Percentiles rank a stretch among this genome's conserved stretches.
phyloP scores from a whole-genome alignment of 2,329 filamentous ascomycete genomes.

The Xylaria sp. region DNA sequence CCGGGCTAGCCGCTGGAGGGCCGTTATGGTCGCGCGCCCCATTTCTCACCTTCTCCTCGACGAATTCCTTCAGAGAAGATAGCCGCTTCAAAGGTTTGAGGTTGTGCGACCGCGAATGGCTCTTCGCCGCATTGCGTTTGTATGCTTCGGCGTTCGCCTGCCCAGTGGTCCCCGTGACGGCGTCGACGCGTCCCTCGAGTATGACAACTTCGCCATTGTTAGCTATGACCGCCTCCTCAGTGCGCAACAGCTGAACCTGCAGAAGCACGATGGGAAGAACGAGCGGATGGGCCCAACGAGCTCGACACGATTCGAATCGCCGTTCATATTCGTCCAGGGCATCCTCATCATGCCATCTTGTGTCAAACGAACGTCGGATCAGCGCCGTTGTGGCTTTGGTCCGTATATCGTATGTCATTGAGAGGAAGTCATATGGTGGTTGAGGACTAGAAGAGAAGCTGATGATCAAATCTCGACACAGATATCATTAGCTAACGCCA shows the following conservation, averaged over 20 bases:
- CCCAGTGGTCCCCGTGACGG: slow-evolving; percentile 46
- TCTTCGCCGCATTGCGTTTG: slow-evolving; percentile 26
- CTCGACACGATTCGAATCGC: slow-evolving; percentile 50
- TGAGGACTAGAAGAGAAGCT: slow-evolving; percentile 52
- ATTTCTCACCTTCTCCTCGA: slow-evolving; percentile 34
- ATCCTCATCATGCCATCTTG: slow-evolving; percentile 48
- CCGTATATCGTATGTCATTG: slow-evolving; percentile 51
- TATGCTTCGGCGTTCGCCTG: slow-evolving; percentile 36
- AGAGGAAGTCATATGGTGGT: slow-evolving; percentile 54
- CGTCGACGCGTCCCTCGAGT: slow-evolving; percentile 51
- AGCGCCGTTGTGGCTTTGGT: slow-evolving; percentile 48
- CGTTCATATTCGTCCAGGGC: slow-evolving; percentile 54
- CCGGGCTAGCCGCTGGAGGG: background rate
- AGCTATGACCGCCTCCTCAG: slow-evolving; percentile 51
- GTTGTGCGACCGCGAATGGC: slow-evolving; percentile 18
- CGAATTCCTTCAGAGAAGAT: slow-evolving; percentile 35
- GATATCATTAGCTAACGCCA: slow-evolving; percentile 19
- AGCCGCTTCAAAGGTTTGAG: slow-evolving; percentile 37
- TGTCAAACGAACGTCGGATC: slow-evolving; percentile 51
- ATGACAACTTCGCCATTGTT: slow-evolving; percentile 50
- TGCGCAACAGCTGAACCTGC: slow-evolving; percentile 52
- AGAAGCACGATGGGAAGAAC: slow-evolving; percentile 53
- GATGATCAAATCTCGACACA: slow-evolving; percentile 46
- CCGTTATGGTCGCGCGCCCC: slow-evolving; percentile 13
- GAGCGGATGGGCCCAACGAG: slow-evolving; percentile 53